Evolutionary conservation across 352 stramenopile genomes (phyloP).

Genomic region (Phytophthora agathidicida): DNA sequence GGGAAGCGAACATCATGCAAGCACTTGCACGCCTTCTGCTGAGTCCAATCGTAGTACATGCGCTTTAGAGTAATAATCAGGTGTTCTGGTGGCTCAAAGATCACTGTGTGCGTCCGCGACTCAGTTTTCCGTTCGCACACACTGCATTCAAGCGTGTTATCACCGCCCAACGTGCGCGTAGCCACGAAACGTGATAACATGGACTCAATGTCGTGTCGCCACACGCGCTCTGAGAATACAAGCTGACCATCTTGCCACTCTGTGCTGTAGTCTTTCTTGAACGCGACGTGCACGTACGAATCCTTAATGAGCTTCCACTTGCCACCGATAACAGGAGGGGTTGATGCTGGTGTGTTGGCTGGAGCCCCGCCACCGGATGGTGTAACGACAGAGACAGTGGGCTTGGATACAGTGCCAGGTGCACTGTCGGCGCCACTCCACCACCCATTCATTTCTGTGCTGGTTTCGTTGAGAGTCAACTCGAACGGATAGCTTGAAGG

Average conservation of each 20-base stretch:
- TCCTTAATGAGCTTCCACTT: conserved; percentile 86
- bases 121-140: conserved; percentile 80
- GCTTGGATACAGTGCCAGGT: conserved; percentile 19
- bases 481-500: conserved; percentile 75
- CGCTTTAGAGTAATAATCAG: conserved; percentile 90
- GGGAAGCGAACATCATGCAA: conserved; percentile 85
- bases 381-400: conserved; percentile 21
- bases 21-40: conserved; percentile 89
- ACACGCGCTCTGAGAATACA: conserved; percentile 86
- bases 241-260: conserved; percentile 84
- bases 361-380: conserved; percentile 13
- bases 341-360: conserved; percentile 8
- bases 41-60: conserved; percentile 91
- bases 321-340: conserved; percentile 30
- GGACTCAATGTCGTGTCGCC: conserved; percentile 80
- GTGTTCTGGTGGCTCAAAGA: conserved; percentile 79
- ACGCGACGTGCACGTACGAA: conserved; percentile 84
- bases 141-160: conserved; percentile 80
- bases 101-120: conserved; percentile 80
- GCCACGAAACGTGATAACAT: conserved; percentile 85
- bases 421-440: conserved; percentile 64
- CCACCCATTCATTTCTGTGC: conserved; percentile 74
- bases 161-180: conserved; percentile 76
- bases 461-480: conserved; percentile 53
- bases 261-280: conserved; percentile 91